Conservation (phyloP, 257 asterid genomes). For the Solanum appendiculatum region DNA sequence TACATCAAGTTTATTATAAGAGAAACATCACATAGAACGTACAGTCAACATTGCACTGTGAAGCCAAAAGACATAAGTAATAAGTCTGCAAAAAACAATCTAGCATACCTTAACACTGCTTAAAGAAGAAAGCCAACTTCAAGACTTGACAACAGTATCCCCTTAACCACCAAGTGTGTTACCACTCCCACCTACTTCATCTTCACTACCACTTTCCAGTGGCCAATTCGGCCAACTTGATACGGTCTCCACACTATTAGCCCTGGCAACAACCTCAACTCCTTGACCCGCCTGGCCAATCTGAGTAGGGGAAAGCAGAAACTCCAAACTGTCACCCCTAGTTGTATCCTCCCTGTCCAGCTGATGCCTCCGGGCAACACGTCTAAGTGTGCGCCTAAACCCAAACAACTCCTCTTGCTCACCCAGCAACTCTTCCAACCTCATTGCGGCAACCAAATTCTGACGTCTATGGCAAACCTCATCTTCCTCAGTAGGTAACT, state of each 20-base stretch:
- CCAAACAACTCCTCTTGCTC: slow-evolving; percentile 37
- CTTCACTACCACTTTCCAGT: slow-evolving; percentile 44
- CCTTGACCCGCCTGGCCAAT: slow-evolving; percentile 61
- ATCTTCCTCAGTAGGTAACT: slow-evolving; percentile 40
- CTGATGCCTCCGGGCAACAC: slow-evolving; percentile 31
- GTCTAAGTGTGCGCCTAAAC: slow-evolving; percentile 45
- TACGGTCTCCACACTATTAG: slow-evolving; percentile 59
- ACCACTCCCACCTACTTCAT: slow-evolving; percentile 14
- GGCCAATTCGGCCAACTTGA: slow-evolving; percentile 66
- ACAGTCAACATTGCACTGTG: not conserved
- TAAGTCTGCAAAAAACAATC: not conserved
- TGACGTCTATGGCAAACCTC: slow-evolving; percentile 18
- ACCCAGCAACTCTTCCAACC: slow-evolving; percentile 58
- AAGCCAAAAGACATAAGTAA: not conserved
- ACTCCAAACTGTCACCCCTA: slow-evolving; percentile 38
- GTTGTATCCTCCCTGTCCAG: not conserved
- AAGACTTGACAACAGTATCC: slow-evolving; percentile 2
- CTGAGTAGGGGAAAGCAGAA: slow-evolving; percentile 54
- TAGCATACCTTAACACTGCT: not conserved
- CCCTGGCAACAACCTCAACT: slow-evolving; percentile 50
- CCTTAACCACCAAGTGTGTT: not conserved
- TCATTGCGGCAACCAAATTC: slow-evolving; percentile 22
- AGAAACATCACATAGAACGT: not conserved
- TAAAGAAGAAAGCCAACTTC: not conserved
- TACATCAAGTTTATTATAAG: not conserved